phyloP scores from a whole-genome alignment of 306 rosid genomes.

The Sesbania bispinosa region DNA sequence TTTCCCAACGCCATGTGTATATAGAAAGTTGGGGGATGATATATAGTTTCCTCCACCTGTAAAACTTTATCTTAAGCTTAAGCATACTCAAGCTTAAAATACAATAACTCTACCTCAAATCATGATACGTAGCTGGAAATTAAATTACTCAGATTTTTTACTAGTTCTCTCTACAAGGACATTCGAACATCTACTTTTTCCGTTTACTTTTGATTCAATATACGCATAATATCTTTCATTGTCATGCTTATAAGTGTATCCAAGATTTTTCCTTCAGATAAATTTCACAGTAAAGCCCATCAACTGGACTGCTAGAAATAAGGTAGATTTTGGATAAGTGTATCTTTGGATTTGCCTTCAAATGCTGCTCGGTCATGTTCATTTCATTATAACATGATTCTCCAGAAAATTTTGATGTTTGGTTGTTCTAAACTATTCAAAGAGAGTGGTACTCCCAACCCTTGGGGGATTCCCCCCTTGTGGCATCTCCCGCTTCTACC shows the following conservation, averaged over 20 bases:
- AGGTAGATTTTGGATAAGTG: too few relatives aligned
- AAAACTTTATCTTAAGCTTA: constrained; percentile 16
- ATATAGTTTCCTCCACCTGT: constrained; percentile 25
- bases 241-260: neutral
- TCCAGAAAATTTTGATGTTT: too few relatives aligned
- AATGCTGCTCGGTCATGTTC: too few relatives aligned
- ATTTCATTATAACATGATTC: too few relatives aligned
- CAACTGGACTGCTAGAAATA: too few relatives aligned
- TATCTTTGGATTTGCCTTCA: too few relatives aligned
- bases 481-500: too few relatives aligned
- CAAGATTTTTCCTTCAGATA: too few relatives aligned
- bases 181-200: neutral
- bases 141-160: neutral
- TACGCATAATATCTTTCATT: neutral
- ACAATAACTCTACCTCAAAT: neutral
- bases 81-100: neutral
- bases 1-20: neutral
- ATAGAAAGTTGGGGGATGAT: constrained; percentile 21
- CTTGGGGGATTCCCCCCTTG: too few relatives aligned
- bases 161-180: neutral
- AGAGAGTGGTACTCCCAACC: too few relatives aligned
- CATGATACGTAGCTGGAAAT: neutral
- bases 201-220: neutral
- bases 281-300: too few relatives aligned
- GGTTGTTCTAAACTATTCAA: too few relatives aligned